These are phyloP conservation scores for Forsythia viridissima DNA, from an alignment of 257 asterid species.

Conservation along the genomic window DNA sequence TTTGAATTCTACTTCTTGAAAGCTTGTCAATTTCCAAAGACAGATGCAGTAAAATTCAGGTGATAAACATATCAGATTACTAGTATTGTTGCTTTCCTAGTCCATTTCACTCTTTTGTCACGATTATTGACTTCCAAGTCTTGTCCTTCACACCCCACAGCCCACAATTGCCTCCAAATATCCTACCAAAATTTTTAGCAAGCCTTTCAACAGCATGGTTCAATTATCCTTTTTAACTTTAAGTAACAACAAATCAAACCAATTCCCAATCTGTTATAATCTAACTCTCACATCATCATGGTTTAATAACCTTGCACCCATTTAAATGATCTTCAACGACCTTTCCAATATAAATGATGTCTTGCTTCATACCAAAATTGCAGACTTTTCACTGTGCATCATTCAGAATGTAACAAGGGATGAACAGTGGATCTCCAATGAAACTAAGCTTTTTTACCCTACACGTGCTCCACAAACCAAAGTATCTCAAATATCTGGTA, in stretches of 20 bases:
- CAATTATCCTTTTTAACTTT: background rate
- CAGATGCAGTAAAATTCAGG: background rate
- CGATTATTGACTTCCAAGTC: background rate
- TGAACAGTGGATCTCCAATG: background rate
- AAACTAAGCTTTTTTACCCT: background rate
- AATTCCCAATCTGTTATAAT: background rate
- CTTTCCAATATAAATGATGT: background rate
- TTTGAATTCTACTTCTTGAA: background rate
- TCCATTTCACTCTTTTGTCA: background rate
- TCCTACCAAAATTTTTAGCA: background rate
- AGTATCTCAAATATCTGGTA: background rate
- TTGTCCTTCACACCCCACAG: background rate
- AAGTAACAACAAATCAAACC: background rate
- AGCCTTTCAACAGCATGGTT: background rate
- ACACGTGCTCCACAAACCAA: background rate
- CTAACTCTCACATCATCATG: background rate
- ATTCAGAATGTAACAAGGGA: background rate
- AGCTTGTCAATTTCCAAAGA: background rate
- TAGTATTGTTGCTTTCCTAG: background rate
- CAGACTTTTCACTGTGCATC: background rate
- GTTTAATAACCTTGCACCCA: background rate
- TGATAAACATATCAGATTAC: background rate
- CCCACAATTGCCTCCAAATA: background rate
- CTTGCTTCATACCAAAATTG: background rate
- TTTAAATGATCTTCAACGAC: background rate